phyloP scores from a whole-genome alignment of 345 rosid genomes.

The Ailanthus altissimus region DNA sequence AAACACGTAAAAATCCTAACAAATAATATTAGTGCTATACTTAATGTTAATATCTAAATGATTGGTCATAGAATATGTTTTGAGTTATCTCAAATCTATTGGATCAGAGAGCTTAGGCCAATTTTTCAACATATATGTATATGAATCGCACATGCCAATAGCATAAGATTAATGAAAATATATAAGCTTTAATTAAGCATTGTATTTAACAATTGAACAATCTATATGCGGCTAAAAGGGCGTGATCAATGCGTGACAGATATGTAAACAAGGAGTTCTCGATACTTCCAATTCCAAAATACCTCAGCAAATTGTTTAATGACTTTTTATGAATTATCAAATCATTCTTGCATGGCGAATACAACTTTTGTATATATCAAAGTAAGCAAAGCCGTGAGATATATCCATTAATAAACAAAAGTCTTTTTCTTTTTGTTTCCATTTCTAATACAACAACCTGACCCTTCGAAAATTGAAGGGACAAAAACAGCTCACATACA shows the following conservation, averaged over 20 bases:
- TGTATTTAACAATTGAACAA: slow-evolving; percentile 11
- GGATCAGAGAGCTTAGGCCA: no score
- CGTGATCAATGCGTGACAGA: slow-evolving; percentile 8
- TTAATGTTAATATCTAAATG: no score
- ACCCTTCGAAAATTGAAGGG: slow-evolving; percentile 20
- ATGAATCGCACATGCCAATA: neutral
- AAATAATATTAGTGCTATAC: no score
- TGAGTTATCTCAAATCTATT: no score
- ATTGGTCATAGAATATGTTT: no score
- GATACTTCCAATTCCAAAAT: slow-evolving; percentile 23
- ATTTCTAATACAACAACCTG: neutral
- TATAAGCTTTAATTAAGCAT: neutral
- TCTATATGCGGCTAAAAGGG: slow-evolving; percentile 15
- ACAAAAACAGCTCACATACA: neutral
- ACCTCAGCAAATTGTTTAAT: neutral
- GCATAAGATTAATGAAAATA: neutral
- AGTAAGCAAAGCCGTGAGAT: neutral
- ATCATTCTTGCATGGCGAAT: slow-evolving; percentile 10
- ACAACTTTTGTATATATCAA: neutral
- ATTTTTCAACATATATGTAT: no score
- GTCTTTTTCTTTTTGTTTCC: neutral
- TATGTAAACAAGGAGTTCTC: neutral
- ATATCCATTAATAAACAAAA: slow-evolving; percentile 17
- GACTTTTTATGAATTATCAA: neutral
- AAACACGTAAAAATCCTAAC: no score